Percentiles rank a stretch among this genome's conserved stretches.
Evolutionary conservation across 371 early-diverging fungal species (phyloP).

Genomic region (Fennellomyces sp.): DNA sequence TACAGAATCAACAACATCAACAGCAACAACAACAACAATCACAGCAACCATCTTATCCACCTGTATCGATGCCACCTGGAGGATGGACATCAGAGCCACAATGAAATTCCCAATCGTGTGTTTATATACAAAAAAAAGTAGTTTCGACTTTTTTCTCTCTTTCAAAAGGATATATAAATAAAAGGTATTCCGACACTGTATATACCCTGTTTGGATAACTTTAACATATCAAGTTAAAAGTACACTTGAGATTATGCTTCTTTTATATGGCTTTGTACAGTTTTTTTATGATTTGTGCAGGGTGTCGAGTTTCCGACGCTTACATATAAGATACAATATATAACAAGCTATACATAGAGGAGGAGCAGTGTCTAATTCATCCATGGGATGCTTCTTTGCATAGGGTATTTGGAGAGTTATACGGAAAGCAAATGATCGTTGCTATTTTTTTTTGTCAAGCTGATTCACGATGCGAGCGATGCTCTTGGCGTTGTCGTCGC

Average conservation of each 20-base stretch:
- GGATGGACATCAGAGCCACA: background rate
- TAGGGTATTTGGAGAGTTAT: no score
- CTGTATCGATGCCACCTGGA: background rate
- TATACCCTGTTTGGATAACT: background rate
- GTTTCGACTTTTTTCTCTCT: background rate
- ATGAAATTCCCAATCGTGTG: background rate
- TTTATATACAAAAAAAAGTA: no score
- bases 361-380: no score
- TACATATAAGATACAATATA: no score
- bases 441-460: background rate
- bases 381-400: no score
- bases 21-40: conserved; percentile 17
- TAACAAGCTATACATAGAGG: no score
- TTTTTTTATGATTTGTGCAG: no score
- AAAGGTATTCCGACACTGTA: background rate
- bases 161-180: background rate
- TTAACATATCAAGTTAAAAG: no score
- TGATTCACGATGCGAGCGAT: background rate
- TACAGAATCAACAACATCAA: conserved; percentile 18
- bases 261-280: no score
- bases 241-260: no score
- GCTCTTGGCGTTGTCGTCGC: background rate
- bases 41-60: background rate
- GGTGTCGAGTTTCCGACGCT: no score
- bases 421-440: background rate